A percentile compares a stretch with the other conserved stretches of the same genome.
phyloP scores from a whole-genome alignment of 164 flowering plant species.

The Hamamelis virginiana region DNA sequence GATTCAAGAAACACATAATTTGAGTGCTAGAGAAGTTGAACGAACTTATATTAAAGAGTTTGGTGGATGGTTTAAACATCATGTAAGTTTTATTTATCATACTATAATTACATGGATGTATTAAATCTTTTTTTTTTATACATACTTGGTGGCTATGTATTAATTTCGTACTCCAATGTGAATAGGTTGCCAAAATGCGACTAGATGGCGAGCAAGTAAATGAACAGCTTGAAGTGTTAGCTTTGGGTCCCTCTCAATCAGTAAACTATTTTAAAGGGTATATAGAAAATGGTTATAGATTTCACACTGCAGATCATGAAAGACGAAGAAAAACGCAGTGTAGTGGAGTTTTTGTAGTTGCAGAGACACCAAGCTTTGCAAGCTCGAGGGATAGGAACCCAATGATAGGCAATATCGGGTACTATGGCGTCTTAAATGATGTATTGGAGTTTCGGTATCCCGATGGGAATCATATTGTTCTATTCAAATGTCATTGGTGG shows the following conservation, averaged over 20 bases:
- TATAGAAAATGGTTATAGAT: neutral
- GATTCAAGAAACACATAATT: no score
- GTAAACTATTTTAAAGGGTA: neutral
- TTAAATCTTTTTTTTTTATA: no score
- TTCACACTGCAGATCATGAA: neutral
- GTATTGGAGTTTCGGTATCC: conserved; percentile 5
- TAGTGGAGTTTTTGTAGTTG: conserved; percentile 8
- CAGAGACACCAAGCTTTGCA: conserved; percentile 5
- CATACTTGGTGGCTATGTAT: neutral
- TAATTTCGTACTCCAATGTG: no score
- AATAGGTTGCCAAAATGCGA: no score
- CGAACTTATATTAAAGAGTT: neutral
- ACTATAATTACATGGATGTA: no score
- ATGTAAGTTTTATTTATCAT: neutral
- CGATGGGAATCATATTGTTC: no score
- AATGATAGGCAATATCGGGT: neutral
- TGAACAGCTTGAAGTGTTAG: no score
- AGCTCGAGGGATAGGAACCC: conserved; percentile 7
- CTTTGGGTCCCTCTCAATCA: no score
- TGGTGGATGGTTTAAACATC: neutral
- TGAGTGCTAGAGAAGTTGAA: neutral
- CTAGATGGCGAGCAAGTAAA: no score
- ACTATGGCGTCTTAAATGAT: conserved; percentile 9
- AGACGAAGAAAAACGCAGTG: conserved; percentile 6
- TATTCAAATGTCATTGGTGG: conserved; percentile 13